Conservation (phyloP, 176 grass and related monocot genomes). For the Cymbopogon citratus region DNA sequence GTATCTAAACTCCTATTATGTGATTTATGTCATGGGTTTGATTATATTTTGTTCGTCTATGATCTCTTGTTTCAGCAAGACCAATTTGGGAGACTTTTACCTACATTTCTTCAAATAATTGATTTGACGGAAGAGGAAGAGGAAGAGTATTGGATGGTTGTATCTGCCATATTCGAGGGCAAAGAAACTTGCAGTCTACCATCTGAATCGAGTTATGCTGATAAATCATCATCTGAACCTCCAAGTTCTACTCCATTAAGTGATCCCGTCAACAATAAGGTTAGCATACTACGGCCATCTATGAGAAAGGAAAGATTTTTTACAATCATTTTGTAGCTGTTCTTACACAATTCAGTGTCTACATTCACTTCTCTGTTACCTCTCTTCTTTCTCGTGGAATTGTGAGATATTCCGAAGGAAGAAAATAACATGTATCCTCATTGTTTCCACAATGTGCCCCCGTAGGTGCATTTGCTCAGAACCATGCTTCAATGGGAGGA, state of each 20-base stretch:
- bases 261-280: conserved; percentile 86
- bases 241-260: conserved; percentile 36
- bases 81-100: conserved; percentile 92
- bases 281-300: conserved; percentile 15
- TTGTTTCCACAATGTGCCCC: not conserved
- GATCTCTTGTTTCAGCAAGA: conserved; percentile 67
- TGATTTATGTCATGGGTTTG: not conserved
- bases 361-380: not conserved
- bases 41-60: conserved; percentile 15
- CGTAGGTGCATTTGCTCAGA: conserved; percentile 74
- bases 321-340: not conserved
- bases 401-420: not conserved
- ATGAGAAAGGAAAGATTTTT: not conserved
- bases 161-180: conserved; percentile 89
- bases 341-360: conserved; percentile 1
- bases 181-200: conserved; percentile 57
- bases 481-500: conserved; percentile 98
- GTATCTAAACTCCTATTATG: not conserved
- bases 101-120: conserved; percentile 92
- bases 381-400: not conserved
- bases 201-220: conserved; percentile 39
- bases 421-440: not conserved
- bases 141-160: conserved; percentile 91
- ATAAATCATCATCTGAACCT: conserved; percentile 41
- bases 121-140: conserved; percentile 84